Evolutionary conservation across 306 rosid species (phyloP).

Genomic region (Glycyrrhiza uralensis): DNA sequence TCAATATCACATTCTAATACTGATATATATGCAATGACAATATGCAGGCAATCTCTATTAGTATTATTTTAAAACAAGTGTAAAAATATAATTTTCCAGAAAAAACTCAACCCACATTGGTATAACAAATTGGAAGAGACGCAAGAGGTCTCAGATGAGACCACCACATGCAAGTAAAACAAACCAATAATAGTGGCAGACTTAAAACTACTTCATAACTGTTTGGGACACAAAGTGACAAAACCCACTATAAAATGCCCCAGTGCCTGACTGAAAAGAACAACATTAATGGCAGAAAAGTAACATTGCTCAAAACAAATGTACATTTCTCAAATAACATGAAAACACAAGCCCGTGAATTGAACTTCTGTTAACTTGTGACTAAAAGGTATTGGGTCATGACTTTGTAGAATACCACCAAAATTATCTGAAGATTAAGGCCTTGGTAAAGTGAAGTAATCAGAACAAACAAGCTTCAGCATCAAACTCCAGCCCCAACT

Average conservation of each 20-base stretch:
- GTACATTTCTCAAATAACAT: neutral
- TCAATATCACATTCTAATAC: neutral
- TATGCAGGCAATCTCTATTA: neutral
- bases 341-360: neutral
- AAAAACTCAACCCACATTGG: neutral
- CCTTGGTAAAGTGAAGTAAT: neutral
- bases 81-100: neutral
- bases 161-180: neutral
- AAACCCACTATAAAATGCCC: neutral
- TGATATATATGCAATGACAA: neutral
- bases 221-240: neutral
- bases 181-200: neutral
- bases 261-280: neutral
- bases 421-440: constrained; percentile 1
- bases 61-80: neutral
- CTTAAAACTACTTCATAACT: neutral
- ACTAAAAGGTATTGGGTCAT: neutral
- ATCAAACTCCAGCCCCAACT: neutral
- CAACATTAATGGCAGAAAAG: neutral
- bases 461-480: neutral
- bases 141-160: neutral
- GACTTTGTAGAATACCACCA: neutral
- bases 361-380: neutral
- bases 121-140: neutral
- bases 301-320: neutral